Evolutionary conservation across 2,329 filamentous ascomycete species (phyloP), one percentile per base, ranked within the genome.

Genomic region (Lecanicillium sp.): DNA sequence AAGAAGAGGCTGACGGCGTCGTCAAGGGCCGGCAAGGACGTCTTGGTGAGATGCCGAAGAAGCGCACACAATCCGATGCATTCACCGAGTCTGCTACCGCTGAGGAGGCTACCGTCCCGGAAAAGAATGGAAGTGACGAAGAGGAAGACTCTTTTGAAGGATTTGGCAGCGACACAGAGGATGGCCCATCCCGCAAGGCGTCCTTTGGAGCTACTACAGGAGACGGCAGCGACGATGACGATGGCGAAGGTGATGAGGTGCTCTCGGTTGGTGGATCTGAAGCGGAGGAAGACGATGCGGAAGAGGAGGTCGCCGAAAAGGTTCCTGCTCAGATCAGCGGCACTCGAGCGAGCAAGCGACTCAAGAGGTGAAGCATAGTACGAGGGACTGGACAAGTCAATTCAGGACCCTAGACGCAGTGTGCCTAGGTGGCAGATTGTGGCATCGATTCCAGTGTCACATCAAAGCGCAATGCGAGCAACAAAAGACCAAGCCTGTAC

Each of bases 21-120:
- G 63, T 81, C n/a, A 76, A 80, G 45, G 85, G 85, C 5, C 77
- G 88, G 33, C 75, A 84, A 44, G 88, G 88, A 11, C 75, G 78
- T 48, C 67, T 94, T 0, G 89, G 89, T 14, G 87, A 95, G 62
- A 95, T 94, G 80, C 78, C 77, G 30, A 82, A 79, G 62, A 85
- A 94, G 64, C 83, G 90, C 52, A 58, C 57, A 5, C 66, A 67
- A 14, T 65, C 59, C 14, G 60, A 65, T 4, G 58, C 60, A 25
- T 66, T 43, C 18, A 43, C 51, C 4, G 52, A 56, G 5, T 51
- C 57, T 8, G 55, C 51, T 8, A 60, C 61, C 4, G 55, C 57
- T 8, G 49, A 48, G 7, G 46, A 49, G 6, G 60, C 59, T 2
- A 65, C 61, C 3, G 56, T 63, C 7, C 74, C 73, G 41, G 65